Evolutionary conservation across 768 basidiomycete species (phyloP).

Genomic region (Psilocybe sp.): DNA sequence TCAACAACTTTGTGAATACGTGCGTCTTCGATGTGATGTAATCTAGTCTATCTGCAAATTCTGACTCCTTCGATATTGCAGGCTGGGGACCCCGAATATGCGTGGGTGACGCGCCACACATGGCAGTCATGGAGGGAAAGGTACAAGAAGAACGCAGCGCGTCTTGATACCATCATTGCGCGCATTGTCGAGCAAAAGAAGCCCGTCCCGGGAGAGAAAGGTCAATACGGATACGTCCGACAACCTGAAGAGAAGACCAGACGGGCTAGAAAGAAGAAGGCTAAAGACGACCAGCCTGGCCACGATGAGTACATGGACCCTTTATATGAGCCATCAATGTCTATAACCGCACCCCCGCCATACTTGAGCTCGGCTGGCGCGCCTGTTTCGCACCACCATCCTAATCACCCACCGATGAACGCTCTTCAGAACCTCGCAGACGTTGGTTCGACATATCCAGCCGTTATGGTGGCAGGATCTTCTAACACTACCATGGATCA

Average conservation of each 20-base stretch:
- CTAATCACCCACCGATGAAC: constrained; percentile 13
- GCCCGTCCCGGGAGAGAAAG: constrained; percentile 69
- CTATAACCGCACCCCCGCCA: constrained; percentile 7
- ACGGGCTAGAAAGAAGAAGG: constrained; percentile 47
- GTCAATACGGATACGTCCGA: constrained; percentile 81
- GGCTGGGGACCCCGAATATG: constrained; percentile 67
- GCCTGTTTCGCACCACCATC: constrained; percentile 9
- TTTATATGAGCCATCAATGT: background rate
- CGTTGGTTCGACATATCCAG: constrained; percentile 16
- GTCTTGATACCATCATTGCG: constrained; percentile 63
- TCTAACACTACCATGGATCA: constrained; percentile 25
- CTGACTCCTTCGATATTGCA: constrained; percentile 21
- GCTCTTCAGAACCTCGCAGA: constrained; percentile 19
- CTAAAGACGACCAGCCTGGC: constrained; percentile 21
- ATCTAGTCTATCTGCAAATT: background rate
- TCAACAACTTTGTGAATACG: constrained; percentile 76
- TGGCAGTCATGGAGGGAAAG: constrained; percentile 91
- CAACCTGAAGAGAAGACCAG: constrained; percentile 69
- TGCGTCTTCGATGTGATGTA: constrained; percentile 22
- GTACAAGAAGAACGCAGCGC: constrained; percentile 77
- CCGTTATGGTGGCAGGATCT: constrained; percentile 17
- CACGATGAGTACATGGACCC: constrained; percentile 12
- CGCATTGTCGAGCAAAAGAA: constrained; percentile 69
- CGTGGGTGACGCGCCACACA: constrained; percentile 80
- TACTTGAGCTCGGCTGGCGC: constrained; percentile 7